Conservation (phyloP, 2,329 filamentous ascomycete species). For the Plenodomus biglobosus region DNA sequence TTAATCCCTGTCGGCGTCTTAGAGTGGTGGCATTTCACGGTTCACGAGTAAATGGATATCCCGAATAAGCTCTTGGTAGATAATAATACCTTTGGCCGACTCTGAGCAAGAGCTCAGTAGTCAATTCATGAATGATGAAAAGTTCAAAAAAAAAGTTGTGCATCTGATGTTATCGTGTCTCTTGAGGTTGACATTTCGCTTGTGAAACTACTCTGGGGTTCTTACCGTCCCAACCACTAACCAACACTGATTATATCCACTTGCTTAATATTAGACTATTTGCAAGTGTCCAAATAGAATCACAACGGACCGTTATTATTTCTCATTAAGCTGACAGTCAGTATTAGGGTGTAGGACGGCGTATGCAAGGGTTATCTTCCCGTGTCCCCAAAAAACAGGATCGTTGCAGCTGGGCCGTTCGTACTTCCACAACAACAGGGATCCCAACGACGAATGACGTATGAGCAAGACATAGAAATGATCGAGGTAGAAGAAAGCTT, state of each 20-base stretch:
- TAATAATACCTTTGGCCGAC: slow-evolving; percentile 25
- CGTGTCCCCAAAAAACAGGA: slow-evolving; percentile 24
- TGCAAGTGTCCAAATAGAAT: background rate
- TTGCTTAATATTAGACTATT: background rate
- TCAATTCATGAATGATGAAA: slow-evolving; percentile 37
- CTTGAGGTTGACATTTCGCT: background rate
- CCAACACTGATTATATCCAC: background rate
- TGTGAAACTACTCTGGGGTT: background rate
- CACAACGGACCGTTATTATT: background rate
- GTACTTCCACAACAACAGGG: slow-evolving; percentile 16
- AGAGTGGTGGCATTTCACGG: slow-evolving; percentile 36
- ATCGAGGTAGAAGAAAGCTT: slow-evolving; percentile 12
- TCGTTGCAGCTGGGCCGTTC: slow-evolving; percentile 14
- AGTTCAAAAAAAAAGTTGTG: slow-evolving; percentile 21
- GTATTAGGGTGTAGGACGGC: slow-evolving; percentile 10
- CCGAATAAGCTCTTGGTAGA: slow-evolving; percentile 41
- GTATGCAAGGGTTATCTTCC: slow-evolving; percentile 18
- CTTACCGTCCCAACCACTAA: background rate
- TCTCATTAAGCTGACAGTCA: slow-evolving; percentile 1
- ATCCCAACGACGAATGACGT: slow-evolving; percentile 19
- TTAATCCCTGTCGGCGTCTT: slow-evolving; percentile 38
- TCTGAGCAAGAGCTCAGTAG: slow-evolving; percentile 23
- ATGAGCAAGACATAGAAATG: slow-evolving; percentile 13
- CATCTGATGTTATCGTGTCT: background rate
- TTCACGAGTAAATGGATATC: slow-evolving; percentile 42